phyloP scores from a whole-genome alignment of 108 stramenopile genomes.

The Skeletonema costatum region DNA sequence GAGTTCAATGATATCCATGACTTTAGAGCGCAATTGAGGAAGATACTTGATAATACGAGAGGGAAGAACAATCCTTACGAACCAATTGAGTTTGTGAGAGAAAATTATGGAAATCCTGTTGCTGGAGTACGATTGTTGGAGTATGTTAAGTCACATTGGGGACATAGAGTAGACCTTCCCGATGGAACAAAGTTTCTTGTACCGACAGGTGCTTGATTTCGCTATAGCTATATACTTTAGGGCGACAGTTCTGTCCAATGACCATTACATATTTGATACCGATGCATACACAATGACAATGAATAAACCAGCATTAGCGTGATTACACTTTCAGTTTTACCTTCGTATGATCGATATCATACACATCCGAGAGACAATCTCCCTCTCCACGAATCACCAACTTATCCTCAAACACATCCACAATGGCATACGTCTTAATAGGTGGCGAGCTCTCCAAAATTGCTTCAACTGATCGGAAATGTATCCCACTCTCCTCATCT shows the following conservation, averaged over 20 bases:
- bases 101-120: conserved; percentile 29
- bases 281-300: too few species aligned
- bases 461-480: conserved; percentile 82
- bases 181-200: conserved; percentile 27
- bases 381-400: conserved; percentile 70
- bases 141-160: conserved; percentile 34
- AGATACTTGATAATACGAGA: conserved; percentile 44
- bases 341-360: conserved; percentile 62
- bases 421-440: conserved; percentile 70
- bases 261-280: too few species aligned
- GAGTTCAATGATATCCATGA: conserved; percentile 48
- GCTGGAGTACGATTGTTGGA: conserved; percentile 30
- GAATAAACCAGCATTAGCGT: too few species aligned
- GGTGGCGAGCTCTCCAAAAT: conserved; percentile 74
- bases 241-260: too few species aligned
- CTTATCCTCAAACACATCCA: conserved; percentile 65
- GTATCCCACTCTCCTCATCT: conserved; percentile 75
- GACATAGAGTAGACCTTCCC: conserved; percentile 30
- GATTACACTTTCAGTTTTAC: too few species aligned
- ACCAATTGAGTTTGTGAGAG: conserved; percentile 24
- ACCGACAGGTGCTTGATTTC: conserved; percentile 37
- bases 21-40: conserved; percentile 30
- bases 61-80: conserved; percentile 29
- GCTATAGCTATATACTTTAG: background rate
- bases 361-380: conserved; percentile 72